Conservation (phyloP, 208 protist species). For the Herpetomonas tarakana region DNA sequence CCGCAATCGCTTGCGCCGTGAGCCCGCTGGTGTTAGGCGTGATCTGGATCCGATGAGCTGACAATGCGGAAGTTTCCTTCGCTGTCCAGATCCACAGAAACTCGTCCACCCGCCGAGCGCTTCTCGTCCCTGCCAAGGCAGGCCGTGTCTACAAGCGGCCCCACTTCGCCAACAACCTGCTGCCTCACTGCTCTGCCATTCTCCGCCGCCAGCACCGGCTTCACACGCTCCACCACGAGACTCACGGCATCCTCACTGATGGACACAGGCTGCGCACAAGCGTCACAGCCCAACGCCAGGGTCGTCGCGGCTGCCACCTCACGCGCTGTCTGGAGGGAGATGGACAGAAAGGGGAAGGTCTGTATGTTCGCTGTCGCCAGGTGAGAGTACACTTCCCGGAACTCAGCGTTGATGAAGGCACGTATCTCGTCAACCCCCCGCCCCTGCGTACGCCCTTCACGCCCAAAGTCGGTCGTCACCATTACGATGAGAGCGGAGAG, state of each 20-base stretch:
- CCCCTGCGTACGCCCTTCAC: constrained; percentile 59
- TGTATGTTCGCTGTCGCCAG: constrained; percentile 46
- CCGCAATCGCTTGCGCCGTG: too few relatives aligned
- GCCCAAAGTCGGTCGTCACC: constrained; percentile 77
- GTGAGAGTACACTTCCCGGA: constrained; percentile 44
- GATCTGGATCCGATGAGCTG: too few relatives aligned
- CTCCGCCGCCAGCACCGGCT: constrained; percentile 19
- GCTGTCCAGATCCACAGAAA: too few relatives aligned
- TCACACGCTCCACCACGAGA: constrained; percentile 30
- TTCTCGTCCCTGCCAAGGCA: too few relatives aligned
- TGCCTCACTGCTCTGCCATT: constrained; percentile 34
- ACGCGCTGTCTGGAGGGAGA: constrained; percentile 38
- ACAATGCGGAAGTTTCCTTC: too few relatives aligned
- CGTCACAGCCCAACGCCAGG: constrained; percentile 29
- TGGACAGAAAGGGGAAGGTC: constrained; percentile 65
- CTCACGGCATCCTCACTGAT: constrained; percentile 26
- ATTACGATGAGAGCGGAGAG: constrained; percentile 46
- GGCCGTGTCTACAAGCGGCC: constrained; percentile 21
- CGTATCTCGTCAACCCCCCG: constrained; percentile 62
- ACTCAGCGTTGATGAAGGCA: constrained; percentile 50
- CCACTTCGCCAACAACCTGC: constrained; percentile 24
- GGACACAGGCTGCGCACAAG: constrained; percentile 1
- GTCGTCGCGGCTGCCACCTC: constrained; percentile 45
- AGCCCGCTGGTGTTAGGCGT: too few relatives aligned
- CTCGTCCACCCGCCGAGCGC: too few relatives aligned